These are phyloP conservation scores for Pichia deserticola DNA, from an alignment of 805 yeast genomes.

Conservation along the genomic window DNA sequence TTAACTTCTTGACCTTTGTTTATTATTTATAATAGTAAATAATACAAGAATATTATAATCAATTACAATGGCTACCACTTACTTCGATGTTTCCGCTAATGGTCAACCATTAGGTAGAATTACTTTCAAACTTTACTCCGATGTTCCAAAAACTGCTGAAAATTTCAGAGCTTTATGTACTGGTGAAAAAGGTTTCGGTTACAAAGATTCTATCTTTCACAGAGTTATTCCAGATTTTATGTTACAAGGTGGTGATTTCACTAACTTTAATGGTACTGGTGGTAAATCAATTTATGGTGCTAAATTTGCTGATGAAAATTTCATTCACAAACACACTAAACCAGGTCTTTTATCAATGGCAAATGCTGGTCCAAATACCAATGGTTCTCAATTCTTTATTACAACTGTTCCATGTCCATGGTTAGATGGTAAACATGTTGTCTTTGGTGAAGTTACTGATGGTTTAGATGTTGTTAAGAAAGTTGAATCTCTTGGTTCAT, in stretches of 20 bases:
- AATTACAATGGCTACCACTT: slow-evolving; percentile 31
- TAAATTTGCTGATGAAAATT: slow-evolving; percentile 57
- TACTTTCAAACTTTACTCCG: slow-evolving; percentile 82
- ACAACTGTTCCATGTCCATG: slow-evolving; percentile 74
- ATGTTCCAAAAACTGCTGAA: slow-evolving; percentile 79
- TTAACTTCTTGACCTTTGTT: too few relatives aligned
- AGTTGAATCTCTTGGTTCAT: slow-evolving; percentile 61
- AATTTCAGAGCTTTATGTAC: slow-evolving; percentile 78
- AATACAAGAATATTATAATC: not conserved
- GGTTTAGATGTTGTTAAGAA: slow-evolving; percentile 72
- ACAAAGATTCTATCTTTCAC: slow-evolving; percentile 85
- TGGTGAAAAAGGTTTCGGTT: slow-evolving; percentile 93
- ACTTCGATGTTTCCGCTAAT: slow-evolving; percentile 36
- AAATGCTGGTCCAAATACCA: slow-evolving; percentile 87
- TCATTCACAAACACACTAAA: slow-evolving; percentile 62
- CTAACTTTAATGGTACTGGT: slow-evolving; percentile 84
- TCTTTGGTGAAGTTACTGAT: slow-evolving; percentile 66
- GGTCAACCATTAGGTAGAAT: slow-evolving; percentile 44
- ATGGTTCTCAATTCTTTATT: slow-evolving; percentile 86
- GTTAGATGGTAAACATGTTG: slow-evolving; percentile 76
- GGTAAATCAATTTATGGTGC: slow-evolving; percentile 82
- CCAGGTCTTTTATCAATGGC: slow-evolving; percentile 90
- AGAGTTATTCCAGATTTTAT: slow-evolving; percentile 94
- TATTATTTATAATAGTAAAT: too few relatives aligned
- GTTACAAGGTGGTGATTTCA: slow-evolving; percentile 94